Evolutionary conservation across 2,329 filamentous ascomycete species (phyloP), one percentile per base, ranked within the genome.

Genomic region (Penicillium sp.): DNA sequence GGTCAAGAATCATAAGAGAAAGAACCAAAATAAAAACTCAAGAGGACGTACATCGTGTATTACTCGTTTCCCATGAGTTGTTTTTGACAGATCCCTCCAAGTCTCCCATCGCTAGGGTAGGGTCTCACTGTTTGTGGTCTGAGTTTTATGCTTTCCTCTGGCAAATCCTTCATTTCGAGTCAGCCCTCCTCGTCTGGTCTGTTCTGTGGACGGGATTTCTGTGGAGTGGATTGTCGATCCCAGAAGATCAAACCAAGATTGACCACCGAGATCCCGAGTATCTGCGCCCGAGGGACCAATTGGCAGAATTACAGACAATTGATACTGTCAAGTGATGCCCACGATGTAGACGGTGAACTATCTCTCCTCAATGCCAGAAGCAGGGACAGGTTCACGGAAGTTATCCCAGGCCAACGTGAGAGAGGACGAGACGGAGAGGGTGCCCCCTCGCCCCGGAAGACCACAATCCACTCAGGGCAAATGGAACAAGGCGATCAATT

Each of bases 401-500:
- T 1, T 8, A 31, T 31, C 14, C 43, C 43, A 47, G 14, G 11
- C 14, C 14, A 31, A 31, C 1, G 31, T 31, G 7, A 47, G 3
- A 25, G 2, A 25, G 42, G 22, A 12, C 14, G 43, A 47, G 43
- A 28, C 15, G 15, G 42, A 28, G 22, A 12, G 14, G 22, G 5
- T 14, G 22, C 12, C 12, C 4, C 2, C 22, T 25, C 5, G 5
- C 25, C 25, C 25, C 31, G 37, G 37, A 38, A 41, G 22, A 22
- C 22, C 22, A 22, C 22, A 22, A 6, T 20, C n/a, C 41, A 17
- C 25, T 61, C 39, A 62, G 43, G 66, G 53, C 42, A 83, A 79
- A 67, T 91, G 89, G 75, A 98, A 97, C 69, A 97, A 84, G 47
- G 88, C 87, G 63, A 96, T 82, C 55, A 98, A 79, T 68, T 86